Percentiles rank a stretch among this genome's conserved stretches.
These are phyloP conservation scores for Protomyces gravidus DNA, from an alignment of 1,139 yeast species.

Conservation along the genomic window DNA sequence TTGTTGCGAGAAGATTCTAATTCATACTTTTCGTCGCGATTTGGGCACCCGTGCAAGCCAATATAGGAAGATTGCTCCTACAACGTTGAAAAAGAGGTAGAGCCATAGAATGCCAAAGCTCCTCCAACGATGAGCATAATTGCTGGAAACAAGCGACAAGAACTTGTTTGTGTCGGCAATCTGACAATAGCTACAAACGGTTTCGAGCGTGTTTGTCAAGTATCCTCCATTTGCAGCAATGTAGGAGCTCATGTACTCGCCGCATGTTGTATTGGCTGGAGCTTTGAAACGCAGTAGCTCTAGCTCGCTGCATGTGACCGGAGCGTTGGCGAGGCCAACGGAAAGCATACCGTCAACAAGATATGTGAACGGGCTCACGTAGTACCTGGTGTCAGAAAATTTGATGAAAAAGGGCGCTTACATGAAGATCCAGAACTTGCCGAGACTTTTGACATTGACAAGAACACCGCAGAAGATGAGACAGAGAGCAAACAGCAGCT, in stretches of 20 bases:
- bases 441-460: background rate
- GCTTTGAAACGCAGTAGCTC: constrained; percentile 53
- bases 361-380: constrained; percentile 54
- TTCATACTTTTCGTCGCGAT: too few species aligned
- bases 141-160: constrained; percentile 46
- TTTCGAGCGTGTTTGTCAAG: constrained; percentile 44
- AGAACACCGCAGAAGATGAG: background rate
- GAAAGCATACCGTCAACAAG: constrained; percentile 50
- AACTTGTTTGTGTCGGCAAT: constrained; percentile 47
- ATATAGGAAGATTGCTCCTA: constrained; percentile 51
- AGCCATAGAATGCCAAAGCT: constrained; percentile 58
- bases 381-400: constrained; percentile 58
- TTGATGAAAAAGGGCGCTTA: constrained; percentile 46
- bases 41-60: constrained; percentile 56
- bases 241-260: constrained; percentile 47
- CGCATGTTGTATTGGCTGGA: constrained; percentile 51
- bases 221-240: constrained; percentile 49
- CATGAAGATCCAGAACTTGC: background rate
- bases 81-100: constrained; percentile 53
- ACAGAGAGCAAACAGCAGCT: constrained; percentile 48
- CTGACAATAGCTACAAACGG: constrained; percentile 50
- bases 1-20: too few species aligned
- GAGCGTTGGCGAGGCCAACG: constrained; percentile 46
- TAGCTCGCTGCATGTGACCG: constrained; percentile 46
- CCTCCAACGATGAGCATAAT: constrained; percentile 58